Conservation (phyloP, 371 early-diverging fungal genomes). For the Umbelopsis sp. region DNA sequence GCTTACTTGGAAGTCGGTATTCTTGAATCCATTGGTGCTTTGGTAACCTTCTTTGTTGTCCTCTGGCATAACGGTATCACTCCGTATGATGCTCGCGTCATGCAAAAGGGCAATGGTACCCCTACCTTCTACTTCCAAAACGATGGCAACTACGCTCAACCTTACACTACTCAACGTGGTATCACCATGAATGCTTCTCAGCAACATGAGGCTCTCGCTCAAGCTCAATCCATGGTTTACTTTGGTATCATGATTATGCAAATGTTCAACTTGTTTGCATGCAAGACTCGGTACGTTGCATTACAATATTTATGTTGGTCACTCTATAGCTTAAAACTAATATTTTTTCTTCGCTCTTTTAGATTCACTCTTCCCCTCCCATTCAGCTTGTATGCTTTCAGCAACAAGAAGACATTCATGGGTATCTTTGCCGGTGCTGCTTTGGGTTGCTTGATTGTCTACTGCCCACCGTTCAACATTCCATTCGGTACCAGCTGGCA, state of each 20-base stretch:
- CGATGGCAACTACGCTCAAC: constrained; percentile 45
- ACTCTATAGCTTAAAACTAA: too few relatives aligned
- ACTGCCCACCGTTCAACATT: constrained; percentile 77
- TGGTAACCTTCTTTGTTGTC: constrained; percentile 79
- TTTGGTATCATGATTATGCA: constrained; percentile 83
- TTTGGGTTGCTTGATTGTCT: constrained; percentile 76
- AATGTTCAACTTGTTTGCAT: constrained; percentile 91
- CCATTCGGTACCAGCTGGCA: constrained; percentile 71
- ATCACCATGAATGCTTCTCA: constrained; percentile 39
- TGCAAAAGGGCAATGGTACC: constrained; percentile 50
- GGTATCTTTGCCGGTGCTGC: constrained; percentile 65
- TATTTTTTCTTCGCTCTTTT: neutral
- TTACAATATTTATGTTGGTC: neutral
- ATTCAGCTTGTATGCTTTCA: constrained; percentile 81
- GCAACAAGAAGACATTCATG: constrained; percentile 71
- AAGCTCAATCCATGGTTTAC: constrained; percentile 83
- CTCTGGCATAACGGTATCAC: constrained; percentile 55
- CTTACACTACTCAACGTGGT: constrained; percentile 45
- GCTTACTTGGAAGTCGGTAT: constrained; percentile 87
- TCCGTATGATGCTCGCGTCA: constrained; percentile 53
- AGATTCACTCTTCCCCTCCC: constrained; percentile 66
- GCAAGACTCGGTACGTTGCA: constrained; percentile 63
- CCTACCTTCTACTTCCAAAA: constrained; percentile 51
- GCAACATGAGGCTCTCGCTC: constrained; percentile 60
- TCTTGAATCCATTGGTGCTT: constrained; percentile 75